Base-by-base conservation (phyloP, 1,284 basidiomycete genomes). In the Rhodotorula sp. region DNA sequence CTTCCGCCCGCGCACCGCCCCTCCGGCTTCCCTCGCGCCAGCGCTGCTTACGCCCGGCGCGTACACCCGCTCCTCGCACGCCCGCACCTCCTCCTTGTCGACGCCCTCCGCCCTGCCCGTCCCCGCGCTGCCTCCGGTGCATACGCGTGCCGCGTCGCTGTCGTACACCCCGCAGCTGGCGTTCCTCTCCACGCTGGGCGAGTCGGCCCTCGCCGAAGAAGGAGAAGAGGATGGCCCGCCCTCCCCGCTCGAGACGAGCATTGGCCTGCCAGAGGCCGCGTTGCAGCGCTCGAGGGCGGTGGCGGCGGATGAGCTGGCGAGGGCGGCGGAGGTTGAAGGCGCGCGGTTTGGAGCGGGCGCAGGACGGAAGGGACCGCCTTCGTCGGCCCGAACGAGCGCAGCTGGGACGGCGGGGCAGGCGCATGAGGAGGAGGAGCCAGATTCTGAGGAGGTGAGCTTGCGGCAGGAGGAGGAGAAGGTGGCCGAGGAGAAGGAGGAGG, bases 1-100 rank as follows among this genome's bases (percentile, higher is more conserved):
- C 57, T 69, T 37, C 55, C 71, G 71, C 27, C 67, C 71, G 37
- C 64, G 57, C 6, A 67, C 71, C 27, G 71, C 71, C 1, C 71
- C 71, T 32, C 71, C 71, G 6, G 68, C 71, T 0, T 60, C 67
- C 7, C 37, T 73, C 27, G 57, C 71, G 3, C 53, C 65, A 37
- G 37, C 29, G 41, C 22, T 69, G 39, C 13, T 55, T 57, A 1
- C 48, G 29, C 37, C 36, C 7, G 27, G 36, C 21, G 8, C 22
- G 9, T 51, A 51, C 50, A n/a, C 48, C 27, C 55, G 25, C 56
- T 44, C 36, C 56, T 17, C 21, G 25, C 22, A 44, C 53, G 9
- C 25, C 10, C 17, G 29, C 32, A 12, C 53, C 53, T 36, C 61
- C 27, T 29, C 48, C 36, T 37, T 46, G 3, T 55, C 21, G 41